Percentiles rank a stretch among this genome's conserved stretches.
Conservation (phyloP, 257 asterid genomes). For the Fraxinus cuspidata region DNA sequence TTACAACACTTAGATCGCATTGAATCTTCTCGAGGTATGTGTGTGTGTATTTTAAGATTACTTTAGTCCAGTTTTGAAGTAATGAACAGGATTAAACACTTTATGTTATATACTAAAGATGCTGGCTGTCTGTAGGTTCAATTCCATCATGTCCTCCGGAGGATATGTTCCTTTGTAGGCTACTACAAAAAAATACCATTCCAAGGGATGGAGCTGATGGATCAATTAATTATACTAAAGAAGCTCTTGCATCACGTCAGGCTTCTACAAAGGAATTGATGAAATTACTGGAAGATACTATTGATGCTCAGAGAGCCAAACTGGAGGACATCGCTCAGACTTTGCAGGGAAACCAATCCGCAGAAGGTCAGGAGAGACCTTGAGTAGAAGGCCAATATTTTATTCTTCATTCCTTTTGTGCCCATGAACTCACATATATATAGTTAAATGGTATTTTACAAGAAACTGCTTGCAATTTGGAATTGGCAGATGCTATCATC, state of each 20-base stretch:
- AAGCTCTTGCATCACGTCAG: conserved; percentile 68
- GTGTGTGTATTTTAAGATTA: conserved; percentile 12
- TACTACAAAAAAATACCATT: conserved; percentile 50
- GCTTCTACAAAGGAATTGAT: conserved; percentile 68
- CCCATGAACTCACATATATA: neutral
- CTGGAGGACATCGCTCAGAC: conserved; percentile 51
- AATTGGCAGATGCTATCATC: conserved; percentile 57
- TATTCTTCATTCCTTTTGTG: conserved; percentile 21
- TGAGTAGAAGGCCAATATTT: conserved; percentile 20
- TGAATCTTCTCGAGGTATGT: conserved; percentile 72
- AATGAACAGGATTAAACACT: neutral
- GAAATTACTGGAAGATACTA: conserved; percentile 68
- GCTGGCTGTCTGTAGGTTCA: conserved; percentile 52
- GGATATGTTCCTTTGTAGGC: conserved; percentile 83
- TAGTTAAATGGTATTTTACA: conserved; percentile 10
- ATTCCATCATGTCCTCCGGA: conserved; percentile 82
- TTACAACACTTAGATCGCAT: conserved; percentile 55
- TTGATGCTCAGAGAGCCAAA: conserved; percentile 67
- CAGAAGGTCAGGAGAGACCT: conserved; percentile 66
- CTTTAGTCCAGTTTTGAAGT: conserved; percentile 2
- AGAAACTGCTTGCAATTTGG: conserved; percentile 21
- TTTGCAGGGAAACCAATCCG: conserved; percentile 58
- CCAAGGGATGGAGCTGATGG: conserved; percentile 45
- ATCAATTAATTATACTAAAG: conserved; percentile 46
- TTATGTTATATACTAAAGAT: conserved; percentile 15